phyloP scores from a whole-genome alignment of 2,329 filamentous ascomycete genomes.

The Dactylellina sp. region DNA sequence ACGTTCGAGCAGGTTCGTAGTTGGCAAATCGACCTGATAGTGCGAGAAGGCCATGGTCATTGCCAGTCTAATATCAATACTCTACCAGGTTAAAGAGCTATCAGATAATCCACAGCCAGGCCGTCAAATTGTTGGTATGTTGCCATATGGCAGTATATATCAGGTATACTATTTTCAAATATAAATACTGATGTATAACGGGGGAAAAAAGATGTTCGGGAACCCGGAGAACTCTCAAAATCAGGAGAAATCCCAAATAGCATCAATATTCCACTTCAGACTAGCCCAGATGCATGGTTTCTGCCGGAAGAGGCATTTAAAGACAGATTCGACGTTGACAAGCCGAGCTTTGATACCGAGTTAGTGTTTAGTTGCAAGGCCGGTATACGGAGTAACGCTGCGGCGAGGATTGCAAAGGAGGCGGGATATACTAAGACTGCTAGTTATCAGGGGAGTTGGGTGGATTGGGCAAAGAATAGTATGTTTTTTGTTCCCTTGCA shows the following conservation, averaged over 20 bases:
- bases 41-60: too few relatives aligned
- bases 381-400: conserved; percentile 82
- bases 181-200: too few relatives aligned
- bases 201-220: conserved; percentile 75
- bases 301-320: conserved; percentile 69
- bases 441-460: conserved; percentile 68
- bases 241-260: conserved; percentile 82
- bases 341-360: conserved; percentile 69
- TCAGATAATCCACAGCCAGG: conserved; percentile 39
- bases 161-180: too few relatives aligned
- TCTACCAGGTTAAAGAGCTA: conserved; percentile 14
- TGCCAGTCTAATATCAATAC: too few relatives aligned
- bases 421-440: conserved; percentile 76
- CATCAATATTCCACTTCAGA: conserved; percentile 83
- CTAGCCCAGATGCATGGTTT: conserved; percentile 82
- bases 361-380: conserved; percentile 94
- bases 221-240: conserved; percentile 73
- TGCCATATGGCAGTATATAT: neutral
- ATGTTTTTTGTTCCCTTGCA: conserved; percentile 8
- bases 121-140: conserved; percentile 38
- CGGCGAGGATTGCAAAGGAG: conserved; percentile 79
- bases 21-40: neutral
- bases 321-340: conserved; percentile 75
- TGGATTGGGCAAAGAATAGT: conserved; percentile 79
- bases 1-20: conserved; percentile 27